Evolutionary conservation across 2,329 filamentous ascomycete genomes (phyloP).

Genomic region (Colletotrichum theobromicola): DNA sequence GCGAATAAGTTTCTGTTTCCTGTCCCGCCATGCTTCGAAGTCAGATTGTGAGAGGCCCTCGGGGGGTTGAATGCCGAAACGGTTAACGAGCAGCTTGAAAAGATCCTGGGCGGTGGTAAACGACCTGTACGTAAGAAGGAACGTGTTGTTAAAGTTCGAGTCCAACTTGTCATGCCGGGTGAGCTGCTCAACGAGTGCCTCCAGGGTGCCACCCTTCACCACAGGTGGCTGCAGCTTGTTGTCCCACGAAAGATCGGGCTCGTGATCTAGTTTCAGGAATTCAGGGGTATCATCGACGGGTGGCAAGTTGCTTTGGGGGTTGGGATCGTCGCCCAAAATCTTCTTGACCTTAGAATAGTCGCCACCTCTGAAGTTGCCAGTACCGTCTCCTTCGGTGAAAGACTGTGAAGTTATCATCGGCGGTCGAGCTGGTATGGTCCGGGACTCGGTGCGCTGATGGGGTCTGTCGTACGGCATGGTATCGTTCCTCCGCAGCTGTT

Average conservation of each 20-base stretch:
- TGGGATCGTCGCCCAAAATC: conserved; percentile 69
- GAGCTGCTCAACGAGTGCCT: conserved; percentile 90
- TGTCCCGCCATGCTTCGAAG: conserved; percentile 86
- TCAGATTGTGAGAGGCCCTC: conserved; percentile 77
- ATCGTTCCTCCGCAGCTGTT: conserved; percentile 61
- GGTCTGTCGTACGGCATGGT: conserved; percentile 60
- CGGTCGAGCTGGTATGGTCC: conserved; percentile 47
- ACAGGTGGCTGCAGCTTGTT: conserved; percentile 76
- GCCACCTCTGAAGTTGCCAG: conserved; percentile 61
- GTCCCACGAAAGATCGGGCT: conserved; percentile 90
- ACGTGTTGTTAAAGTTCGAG: conserved; percentile 95
- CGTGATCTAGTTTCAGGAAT: conserved; percentile 85
- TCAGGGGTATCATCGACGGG: conserved; percentile 79
- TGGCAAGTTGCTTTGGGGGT: conserved; percentile 48
- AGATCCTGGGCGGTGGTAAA: conserved; percentile 91
- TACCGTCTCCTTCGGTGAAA: conserved; percentile 65
- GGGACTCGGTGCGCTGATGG: conserved; percentile 64
- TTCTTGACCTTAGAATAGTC: conserved; percentile 70
- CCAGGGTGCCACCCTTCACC: conserved; percentile 87
- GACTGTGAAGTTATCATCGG: conserved; percentile 63
- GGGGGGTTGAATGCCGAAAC: conserved; percentile 92
- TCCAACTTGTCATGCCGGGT: conserved; percentile 96
- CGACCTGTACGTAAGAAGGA: conserved; percentile 93
- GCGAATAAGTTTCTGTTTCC: conserved; percentile 94
- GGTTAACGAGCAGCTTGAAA: conserved; percentile 89